A percentile compares a stretch with the other conserved stretches of the same genome.
Conservation (phyloP, 176 grass and related monocot species). For the bread wheat (Triticum aestivum) region DNA sequence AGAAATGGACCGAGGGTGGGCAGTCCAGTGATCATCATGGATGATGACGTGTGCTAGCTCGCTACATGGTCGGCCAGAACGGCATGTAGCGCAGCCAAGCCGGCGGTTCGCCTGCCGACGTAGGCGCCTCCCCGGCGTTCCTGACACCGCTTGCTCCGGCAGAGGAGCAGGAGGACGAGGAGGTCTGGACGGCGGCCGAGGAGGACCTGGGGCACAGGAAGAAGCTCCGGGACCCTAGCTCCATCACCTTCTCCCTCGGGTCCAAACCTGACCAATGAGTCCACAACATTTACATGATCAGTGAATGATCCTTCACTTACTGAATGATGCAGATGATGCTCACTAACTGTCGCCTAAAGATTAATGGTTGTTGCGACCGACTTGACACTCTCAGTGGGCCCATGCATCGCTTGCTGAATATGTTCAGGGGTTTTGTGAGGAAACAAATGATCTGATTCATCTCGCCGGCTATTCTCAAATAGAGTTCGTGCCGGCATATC, state of each 20-base stretch:
- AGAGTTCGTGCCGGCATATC: background rate
- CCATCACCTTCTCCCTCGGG: slow-evolving; percentile 62
- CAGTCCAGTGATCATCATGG: background rate
- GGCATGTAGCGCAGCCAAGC: slow-evolving; percentile 51
- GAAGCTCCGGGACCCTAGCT: slow-evolving; percentile 89
- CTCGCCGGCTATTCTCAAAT: background rate
- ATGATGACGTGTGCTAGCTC: background rate
- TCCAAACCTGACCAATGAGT: slow-evolving; percentile 49
- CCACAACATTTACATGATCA: background rate
- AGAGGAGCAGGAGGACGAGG: slow-evolving; percentile 36
- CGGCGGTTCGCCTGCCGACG: slow-evolving; percentile 4
- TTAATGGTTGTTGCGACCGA: background rate
- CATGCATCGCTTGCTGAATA: background rate
- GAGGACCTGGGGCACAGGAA: slow-evolving; percentile 73
- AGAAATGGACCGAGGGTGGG: background rate
- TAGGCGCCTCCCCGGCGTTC: background rate
- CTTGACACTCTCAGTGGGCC: background rate
- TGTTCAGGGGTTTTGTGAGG: background rate
- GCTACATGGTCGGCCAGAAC: slow-evolving; percentile 51
- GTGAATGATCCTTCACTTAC: background rate
- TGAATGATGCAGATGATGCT: background rate
- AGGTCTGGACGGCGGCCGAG: background rate
- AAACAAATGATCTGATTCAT: background rate
- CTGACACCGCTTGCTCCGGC: slow-evolving; percentile 23
- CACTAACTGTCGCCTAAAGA: background rate